These are phyloP conservation scores for Stemphylium vesicarium DNA, from an alignment of 2,329 filamentous ascomycete genomes.

Conservation along the genomic window DNA sequence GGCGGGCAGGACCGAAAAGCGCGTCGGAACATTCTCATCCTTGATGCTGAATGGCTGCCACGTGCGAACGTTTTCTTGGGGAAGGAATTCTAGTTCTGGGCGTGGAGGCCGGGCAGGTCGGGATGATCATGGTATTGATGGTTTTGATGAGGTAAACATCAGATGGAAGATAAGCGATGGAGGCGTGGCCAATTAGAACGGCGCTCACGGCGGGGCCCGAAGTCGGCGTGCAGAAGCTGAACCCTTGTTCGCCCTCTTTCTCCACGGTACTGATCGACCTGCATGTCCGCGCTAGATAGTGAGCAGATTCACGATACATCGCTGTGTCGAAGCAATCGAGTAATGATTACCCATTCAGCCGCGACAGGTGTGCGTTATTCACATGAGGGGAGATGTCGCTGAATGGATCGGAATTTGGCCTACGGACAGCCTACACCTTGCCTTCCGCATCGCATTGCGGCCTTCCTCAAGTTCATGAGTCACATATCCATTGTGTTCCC, in stretches of 20 bases:
- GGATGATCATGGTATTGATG: conserved; percentile 19
- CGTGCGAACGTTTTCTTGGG: neutral
- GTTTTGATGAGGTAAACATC: conserved; percentile 35
- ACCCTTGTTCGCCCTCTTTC: conserved; percentile 4
- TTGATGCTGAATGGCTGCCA: conserved; percentile 17
- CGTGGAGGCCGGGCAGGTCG: conserved; percentile 18
- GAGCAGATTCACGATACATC: conserved; percentile 14
- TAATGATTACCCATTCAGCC: too few relatives aligned
- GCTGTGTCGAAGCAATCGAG: conserved; percentile 15
- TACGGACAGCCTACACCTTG: too few relatives aligned
- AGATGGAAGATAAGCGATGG: conserved; percentile 30
- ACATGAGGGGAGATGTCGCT: too few relatives aligned
- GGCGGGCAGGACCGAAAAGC: conserved; percentile 14
- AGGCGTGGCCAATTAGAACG: conserved; percentile 17
- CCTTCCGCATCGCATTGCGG: neutral
- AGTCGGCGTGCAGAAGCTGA: conserved; percentile 9
- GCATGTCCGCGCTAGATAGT: conserved; percentile 4
- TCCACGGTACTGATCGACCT: conserved; percentile 16
- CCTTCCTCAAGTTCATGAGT: neutral
- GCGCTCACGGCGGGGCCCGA: conserved; percentile 4
- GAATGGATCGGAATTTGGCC: too few relatives aligned
- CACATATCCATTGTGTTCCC: conserved; percentile 28
- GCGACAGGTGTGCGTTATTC: too few relatives aligned
- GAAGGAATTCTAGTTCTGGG: conserved; percentile 12
- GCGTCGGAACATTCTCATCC: conserved; percentile 8